phyloP scores from a whole-genome alignment of 768 basidiomycete species.

The Tylopilus rubrobrunneus region DNA sequence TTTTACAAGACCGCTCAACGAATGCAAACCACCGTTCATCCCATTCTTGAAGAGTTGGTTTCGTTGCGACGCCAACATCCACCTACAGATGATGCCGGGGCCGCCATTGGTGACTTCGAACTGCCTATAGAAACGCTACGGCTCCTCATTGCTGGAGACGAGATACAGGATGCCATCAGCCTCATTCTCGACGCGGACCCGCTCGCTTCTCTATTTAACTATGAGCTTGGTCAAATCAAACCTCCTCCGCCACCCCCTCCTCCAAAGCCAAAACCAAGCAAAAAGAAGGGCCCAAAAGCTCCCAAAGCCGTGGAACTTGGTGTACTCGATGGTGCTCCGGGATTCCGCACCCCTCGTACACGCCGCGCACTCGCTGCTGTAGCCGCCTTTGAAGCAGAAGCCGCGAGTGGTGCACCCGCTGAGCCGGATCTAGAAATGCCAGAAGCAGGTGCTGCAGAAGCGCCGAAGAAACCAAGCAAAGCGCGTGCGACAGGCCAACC shows the following conservation, averaged over 20 bases:
- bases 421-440: constrained; percentile 6
- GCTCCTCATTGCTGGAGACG: constrained; percentile 50
- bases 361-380: constrained; percentile 40
- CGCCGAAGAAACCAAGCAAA: constrained; percentile 28
- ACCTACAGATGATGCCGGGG: constrained; percentile 4
- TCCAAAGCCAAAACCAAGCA: constrained; percentile 38
- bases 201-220: constrained; percentile 62
- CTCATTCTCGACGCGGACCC: constrained; percentile 56
- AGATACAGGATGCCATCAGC: constrained; percentile 50
- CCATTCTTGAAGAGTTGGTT: constrained; percentile 32
- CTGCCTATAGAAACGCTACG: constrained; percentile 56
- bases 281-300: constrained; percentile 35
- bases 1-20: constrained; percentile 68
- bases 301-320: constrained; percentile 18
- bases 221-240: constrained; percentile 59
- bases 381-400: constrained; percentile 43
- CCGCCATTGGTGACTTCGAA: constrained; percentile 66
- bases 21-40: constrained; percentile 45
- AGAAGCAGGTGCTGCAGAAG: constrained; percentile 13
- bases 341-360: constrained; percentile 49
- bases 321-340: constrained; percentile 39
- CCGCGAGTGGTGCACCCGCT: constrained; percentile 13
- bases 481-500: constrained; percentile 25
- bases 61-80: constrained; percentile 18
- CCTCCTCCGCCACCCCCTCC: constrained; percentile 58